Base-by-base conservation (phyloP, 2,329 filamentous ascomycete species). In the Colletotrichum scovillei region DNA sequence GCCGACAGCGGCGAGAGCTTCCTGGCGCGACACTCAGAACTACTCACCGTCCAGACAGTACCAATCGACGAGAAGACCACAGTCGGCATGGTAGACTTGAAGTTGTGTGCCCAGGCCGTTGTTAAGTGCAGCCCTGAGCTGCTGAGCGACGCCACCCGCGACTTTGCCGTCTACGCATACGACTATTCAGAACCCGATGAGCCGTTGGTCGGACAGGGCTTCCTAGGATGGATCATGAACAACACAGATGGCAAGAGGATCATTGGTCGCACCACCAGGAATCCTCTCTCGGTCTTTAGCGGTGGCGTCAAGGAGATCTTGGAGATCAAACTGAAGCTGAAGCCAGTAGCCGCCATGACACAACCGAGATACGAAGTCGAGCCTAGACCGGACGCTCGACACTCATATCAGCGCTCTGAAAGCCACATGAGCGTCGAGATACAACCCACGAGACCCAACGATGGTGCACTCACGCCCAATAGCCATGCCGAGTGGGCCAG, bases 131-230 rank as follows among this genome's bases (percentile, higher is more conserved):
- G 97, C 80, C 97, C 97, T 49, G 97, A 99, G 84, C 89, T 99
- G 58, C 86, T 95, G 59, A 90, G 80, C 87, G 93, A 86, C 81
- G 92, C 73, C 88, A 93, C 84, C 85, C 85, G 90, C 82, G 95
- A 99, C 84, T 99, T 97, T 84, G 97, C 95, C n/a, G 92, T 99
- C 69, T 99, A 99, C 83, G 95, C 96, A 35, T 94, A 95, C 85
- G 97, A 99, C 82, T 98, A 96, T 82, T 98, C 97, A 14, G 97
- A 99, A 84, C 94, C 94, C 76, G 95, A 98, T 80, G 94, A 92
- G 22, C 97, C 97, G 66, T 88, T 98, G 69, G 96, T 98, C 28
- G 97, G 97, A 26, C 96, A 99, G 83, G 97, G 97, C 66, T 94
- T 98, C 92, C 87, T 99, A 24, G 98, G 97, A 49, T 93, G 93